Evolutionary conservation across 805 yeast species (phyloP).

Genomic region (Wickerhamiella lipophila): DNA sequence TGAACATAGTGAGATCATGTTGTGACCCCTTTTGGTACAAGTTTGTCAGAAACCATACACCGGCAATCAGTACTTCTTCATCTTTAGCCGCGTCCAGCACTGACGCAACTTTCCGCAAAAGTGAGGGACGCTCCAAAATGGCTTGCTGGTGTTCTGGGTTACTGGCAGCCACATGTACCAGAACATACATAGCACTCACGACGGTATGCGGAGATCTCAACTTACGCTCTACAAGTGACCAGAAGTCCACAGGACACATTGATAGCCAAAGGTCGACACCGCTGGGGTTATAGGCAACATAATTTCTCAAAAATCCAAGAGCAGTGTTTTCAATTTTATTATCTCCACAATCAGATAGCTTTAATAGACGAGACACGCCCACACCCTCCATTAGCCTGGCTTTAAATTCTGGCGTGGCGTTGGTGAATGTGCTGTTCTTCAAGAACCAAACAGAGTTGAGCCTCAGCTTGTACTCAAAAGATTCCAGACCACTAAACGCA

Average conservation of each 20-base stretch:
- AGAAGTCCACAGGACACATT: conserved; percentile 6
- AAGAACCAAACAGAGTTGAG: conserved; percentile 4
- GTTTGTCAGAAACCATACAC: conserved; percentile 6
- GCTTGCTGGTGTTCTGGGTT: not conserved
- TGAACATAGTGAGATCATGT: not conserved
- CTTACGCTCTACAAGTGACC: not conserved
- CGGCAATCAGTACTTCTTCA: not conserved
- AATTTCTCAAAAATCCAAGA: conserved; percentile 9
- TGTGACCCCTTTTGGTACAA: not conserved
- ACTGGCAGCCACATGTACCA: conserved; percentile 9
- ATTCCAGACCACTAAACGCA: not conserved
- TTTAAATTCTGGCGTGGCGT: not conserved
- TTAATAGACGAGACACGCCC: conserved; percentile 3
- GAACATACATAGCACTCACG: not conserved
- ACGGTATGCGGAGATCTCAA: not conserved
- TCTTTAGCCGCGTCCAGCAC: not conserved
- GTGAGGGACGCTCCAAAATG: not conserved
- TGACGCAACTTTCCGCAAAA: not conserved
- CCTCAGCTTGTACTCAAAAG: not conserved
- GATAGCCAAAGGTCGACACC: conserved; percentile 10
- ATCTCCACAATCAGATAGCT: not conserved
- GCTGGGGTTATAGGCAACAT: not conserved
- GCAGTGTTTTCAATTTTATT: not conserved
- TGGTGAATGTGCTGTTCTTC: conserved; percentile 1
- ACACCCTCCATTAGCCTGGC: not conserved